These are phyloP conservation scores for Adansonia rubrostipa DNA, from an alignment of 441 rosid species.

Conservation along the genomic window DNA sequence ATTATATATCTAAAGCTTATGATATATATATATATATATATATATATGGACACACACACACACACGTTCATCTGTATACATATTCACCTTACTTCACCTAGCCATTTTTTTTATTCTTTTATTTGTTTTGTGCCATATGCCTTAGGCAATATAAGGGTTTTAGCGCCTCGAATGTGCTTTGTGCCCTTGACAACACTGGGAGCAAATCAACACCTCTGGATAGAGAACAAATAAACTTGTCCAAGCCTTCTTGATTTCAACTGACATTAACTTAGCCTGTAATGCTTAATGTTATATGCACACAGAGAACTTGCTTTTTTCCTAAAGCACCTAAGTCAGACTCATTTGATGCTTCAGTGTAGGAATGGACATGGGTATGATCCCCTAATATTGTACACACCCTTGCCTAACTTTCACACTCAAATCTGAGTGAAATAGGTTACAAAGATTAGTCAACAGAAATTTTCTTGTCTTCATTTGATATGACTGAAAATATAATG, in stretches of 20 bases:
- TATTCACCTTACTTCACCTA: too few species aligned
- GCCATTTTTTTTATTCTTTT: too few species aligned
- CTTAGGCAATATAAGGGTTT: too few species aligned
- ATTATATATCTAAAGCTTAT: too few species aligned
- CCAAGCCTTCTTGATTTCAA: neutral
- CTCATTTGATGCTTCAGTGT: neutral
- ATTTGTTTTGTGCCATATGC: too few species aligned
- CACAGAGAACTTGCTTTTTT: neutral
- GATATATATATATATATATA: too few species aligned
- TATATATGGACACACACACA: too few species aligned
- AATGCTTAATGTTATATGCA: neutral
- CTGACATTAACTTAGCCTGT: neutral
- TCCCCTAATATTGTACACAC: neutral
- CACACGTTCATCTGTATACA: too few species aligned
- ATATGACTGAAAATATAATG: neutral
- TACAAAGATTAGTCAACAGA: neutral
- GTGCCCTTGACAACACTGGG: too few species aligned
- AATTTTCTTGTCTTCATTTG: conserved; percentile 1
- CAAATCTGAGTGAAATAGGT: neutral
- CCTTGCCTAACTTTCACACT: neutral
- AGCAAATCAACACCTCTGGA: neutral
- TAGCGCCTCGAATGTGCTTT: too few species aligned
- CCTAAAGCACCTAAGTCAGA: conserved; percentile 7
- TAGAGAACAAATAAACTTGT: neutral
- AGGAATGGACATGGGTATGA: neutral